Conservation (phyloP, 75 land plant genomes). For the Cupressus sempervirens region DNA sequence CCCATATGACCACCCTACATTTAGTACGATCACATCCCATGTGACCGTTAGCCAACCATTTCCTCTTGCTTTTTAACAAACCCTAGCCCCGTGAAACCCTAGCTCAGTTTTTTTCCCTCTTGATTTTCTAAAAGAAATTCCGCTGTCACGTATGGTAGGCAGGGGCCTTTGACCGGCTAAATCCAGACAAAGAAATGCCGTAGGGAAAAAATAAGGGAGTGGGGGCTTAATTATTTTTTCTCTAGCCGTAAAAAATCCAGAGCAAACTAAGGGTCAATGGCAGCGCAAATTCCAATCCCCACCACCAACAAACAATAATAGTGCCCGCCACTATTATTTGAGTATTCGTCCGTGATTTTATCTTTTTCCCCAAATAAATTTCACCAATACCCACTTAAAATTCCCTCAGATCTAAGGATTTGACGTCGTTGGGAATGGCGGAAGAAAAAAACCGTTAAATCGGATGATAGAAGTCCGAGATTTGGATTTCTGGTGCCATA, state of each 20-base stretch:
- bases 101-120: neutral
- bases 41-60: neutral
- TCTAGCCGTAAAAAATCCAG: neutral
- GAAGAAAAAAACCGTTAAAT: conserved; percentile 6
- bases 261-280: conserved; percentile 9
- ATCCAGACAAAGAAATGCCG: neutral
- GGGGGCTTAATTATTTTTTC: neutral
- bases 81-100: conserved; percentile 11
- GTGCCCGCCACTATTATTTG: neutral
- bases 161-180: conserved; percentile 3
- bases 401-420: conserved; percentile 3
- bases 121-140: neutral
- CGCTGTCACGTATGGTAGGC: neutral
- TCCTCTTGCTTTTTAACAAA: neutral
- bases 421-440: conserved; percentile 13
- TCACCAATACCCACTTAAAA: neutral
- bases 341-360: neutral
- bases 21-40: neutral
- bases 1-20: neutral
- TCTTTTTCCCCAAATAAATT: neutral
- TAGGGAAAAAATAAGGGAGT: neutral
- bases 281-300: conserved; percentile 9
- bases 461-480: conserved; percentile 1
- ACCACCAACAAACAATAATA: conserved; percentile 9
- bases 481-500: neutral